Conservation (phyloP, 441 rosid genomes). For the Melastoma candidum region DNA sequence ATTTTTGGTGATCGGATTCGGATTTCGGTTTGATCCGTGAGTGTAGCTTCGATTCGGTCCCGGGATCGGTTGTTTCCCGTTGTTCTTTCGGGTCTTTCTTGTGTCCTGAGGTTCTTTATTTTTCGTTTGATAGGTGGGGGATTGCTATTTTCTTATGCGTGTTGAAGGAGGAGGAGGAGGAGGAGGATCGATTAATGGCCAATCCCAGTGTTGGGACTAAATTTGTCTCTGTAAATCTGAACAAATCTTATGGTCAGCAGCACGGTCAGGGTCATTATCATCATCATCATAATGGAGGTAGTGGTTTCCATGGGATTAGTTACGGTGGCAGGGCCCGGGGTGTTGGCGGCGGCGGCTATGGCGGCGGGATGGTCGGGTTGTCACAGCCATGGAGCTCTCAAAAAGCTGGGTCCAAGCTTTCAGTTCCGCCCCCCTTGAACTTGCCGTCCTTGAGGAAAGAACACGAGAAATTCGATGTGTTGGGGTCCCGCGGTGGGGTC, state of each 20-base stretch:
- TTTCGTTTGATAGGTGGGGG: too few species aligned
- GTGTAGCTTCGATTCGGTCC: too few species aligned
- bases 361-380: constrained; percentile 85
- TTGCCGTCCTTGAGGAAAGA: constrained; percentile 85
- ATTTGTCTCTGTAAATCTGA: constrained; percentile 75
- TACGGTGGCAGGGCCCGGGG: constrained; percentile 31
- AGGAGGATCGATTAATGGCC: constrained; percentile 38
- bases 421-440: constrained; percentile 99
- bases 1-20: too few species aligned
- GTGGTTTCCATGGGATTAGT: constrained; percentile 33
- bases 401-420: constrained; percentile 80
- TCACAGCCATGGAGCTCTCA: constrained; percentile 90
- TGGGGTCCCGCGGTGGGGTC: constrained; percentile 47
- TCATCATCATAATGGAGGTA: constrained; percentile 15
- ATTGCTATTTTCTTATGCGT: too few species aligned
- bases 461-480: constrained; percentile 71
- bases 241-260: constrained; percentile 78
- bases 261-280: constrained; percentile 33
- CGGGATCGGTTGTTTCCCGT: too few species aligned
- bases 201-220: constrained; percentile 77
- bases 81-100: too few species aligned
- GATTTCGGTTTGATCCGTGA: too few species aligned
- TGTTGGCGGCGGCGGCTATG: constrained; percentile 38
- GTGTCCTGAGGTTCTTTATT: too few species aligned
- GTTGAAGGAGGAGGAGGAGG: too few species aligned